Base-by-base conservation (phyloP, 805 yeast genomes). In the Blastobotrys attinorum region DNA sequence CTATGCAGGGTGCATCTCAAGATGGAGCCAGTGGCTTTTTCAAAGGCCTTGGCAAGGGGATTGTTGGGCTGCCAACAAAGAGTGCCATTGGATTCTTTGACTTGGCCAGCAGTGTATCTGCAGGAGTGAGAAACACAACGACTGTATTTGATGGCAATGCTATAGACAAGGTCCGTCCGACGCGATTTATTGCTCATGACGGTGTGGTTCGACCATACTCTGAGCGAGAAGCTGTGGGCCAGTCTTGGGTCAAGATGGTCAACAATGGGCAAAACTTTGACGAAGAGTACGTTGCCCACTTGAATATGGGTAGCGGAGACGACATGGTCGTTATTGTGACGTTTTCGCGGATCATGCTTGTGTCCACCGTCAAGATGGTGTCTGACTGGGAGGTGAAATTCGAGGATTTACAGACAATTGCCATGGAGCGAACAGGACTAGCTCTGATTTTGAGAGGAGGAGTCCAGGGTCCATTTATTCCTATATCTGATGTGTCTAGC, bases 41-140 rank as follows among this genome's bases (percentile, higher is more conserved):
- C 65, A 86, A 81, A 58, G 99, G 99, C 1, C 58, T 92, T 3
- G 98, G 98, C 3, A 84, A 81, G 56, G 99, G 98, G 10, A 58
- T 94, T n/a, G 77, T 92, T 45, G 98, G 98, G 0, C 65, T 94
- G 23, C 98, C 99, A 0, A 89, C 98, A 0, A 92, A 92, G 67
- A 86, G 97, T 0, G 96, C 96, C 0, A 88, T 90, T 53, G 99
- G 99, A 10, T 60, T 92, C 20, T 81, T 92, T 52, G 99, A 92
- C 59, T 70, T 94, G 49, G 96, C 97, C 0, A 83, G 84, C 43
- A 90, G 86, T 61, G 80, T 92, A 31, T 81, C 95, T 65, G 97
- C 89, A 59, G 97, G 97, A 22, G 88, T 94, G 39, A 73, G 89
- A 47, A 89, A 82, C 59, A 85, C 97, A 0, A 87, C 99, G 0